Evolutionary conservation across 2,329 filamentous ascomycete genomes (phyloP).

Genomic region (Alternaria viburni): DNA sequence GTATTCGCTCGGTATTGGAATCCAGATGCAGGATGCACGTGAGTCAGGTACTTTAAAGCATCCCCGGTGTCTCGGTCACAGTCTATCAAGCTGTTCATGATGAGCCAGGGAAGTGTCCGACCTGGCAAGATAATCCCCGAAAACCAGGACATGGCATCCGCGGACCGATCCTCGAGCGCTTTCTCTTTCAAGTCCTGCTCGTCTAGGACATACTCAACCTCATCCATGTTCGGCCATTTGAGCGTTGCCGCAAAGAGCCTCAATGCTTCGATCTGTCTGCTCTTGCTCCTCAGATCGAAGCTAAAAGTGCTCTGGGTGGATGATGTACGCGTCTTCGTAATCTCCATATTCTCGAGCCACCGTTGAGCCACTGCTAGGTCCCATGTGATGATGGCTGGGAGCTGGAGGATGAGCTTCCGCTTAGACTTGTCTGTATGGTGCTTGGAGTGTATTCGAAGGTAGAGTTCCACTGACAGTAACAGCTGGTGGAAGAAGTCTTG

Average conservation of each 20-base stretch:
- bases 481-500: slow-evolving; percentile 77
- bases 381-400: slow-evolving; percentile 75
- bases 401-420: slow-evolving; percentile 67
- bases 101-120: slow-evolving; percentile 72
- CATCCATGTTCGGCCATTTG: slow-evolving; percentile 77
- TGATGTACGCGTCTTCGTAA: slow-evolving; percentile 64
- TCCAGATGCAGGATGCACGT: slow-evolving; percentile 71
- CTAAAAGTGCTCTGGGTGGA: slow-evolving; percentile 56
- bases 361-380: slow-evolving; percentile 74
- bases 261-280: slow-evolving; percentile 71
- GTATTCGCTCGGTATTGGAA: slow-evolving; percentile 81
- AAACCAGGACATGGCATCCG: slow-evolving; percentile 79
- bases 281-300: slow-evolving; percentile 69
- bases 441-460: slow-evolving; percentile 70
- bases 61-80: slow-evolving; percentile 73
- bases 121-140: slow-evolving; percentile 76
- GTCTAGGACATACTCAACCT: slow-evolving; percentile 67
- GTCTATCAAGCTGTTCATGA: slow-evolving; percentile 80
- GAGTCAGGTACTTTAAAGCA: slow-evolving; percentile 69
- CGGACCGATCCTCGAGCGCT: slow-evolving; percentile 65
- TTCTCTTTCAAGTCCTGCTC: slow-evolving; percentile 60
- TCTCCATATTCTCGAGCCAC: slow-evolving; percentile 73
- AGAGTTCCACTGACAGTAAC: slow-evolving; percentile 74
- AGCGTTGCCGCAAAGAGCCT: slow-evolving; percentile 72
- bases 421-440: slow-evolving; percentile 68